phyloP scores from a whole-genome alignment of 208 protist species.

The Wallacemonas sp. region DNA sequence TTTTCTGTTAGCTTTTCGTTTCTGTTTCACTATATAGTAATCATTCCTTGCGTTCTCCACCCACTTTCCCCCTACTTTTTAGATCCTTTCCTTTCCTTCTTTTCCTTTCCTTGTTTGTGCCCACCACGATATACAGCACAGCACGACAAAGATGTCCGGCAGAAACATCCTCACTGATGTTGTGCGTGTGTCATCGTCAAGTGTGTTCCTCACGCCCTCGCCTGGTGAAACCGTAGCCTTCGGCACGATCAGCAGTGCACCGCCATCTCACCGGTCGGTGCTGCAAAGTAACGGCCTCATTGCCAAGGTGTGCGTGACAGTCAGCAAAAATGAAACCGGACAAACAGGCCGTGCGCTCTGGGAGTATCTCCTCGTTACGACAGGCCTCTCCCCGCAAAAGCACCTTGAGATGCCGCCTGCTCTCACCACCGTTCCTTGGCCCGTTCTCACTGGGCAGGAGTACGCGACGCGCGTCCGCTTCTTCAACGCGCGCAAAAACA shows the following conservation, averaged over 20 bases:
- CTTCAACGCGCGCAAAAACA: slow-evolving; percentile 17
- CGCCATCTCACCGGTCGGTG: slow-evolving; percentile 50
- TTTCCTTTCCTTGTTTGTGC: slow-evolving; percentile 1
- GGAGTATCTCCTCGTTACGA: slow-evolving; percentile 5
- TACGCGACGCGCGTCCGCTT: slow-evolving; percentile 30
- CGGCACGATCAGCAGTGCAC: slow-evolving; percentile 50
- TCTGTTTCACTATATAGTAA: too few relatives aligned
- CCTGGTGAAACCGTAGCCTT: slow-evolving; percentile 47
- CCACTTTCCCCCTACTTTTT: not conserved
- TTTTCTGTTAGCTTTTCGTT: too few relatives aligned
- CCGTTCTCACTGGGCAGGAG: slow-evolving; percentile 33
- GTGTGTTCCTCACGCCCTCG: slow-evolving; percentile 50
- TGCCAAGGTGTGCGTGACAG: slow-evolving; percentile 51
- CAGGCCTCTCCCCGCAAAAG: slow-evolving; percentile 11
- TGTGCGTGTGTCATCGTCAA: slow-evolving; percentile 45
- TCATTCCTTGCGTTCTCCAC: too few relatives aligned
- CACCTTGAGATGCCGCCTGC: slow-evolving; percentile 11
- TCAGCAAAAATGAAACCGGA: slow-evolving; percentile 13
- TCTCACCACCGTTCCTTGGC: slow-evolving; percentile 38
- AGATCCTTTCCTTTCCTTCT: slow-evolving; percentile 9
- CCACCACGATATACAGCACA: not conserved
- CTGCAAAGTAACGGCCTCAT: slow-evolving; percentile 71
- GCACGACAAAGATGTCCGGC: not conserved
- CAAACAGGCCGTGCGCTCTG: slow-evolving; percentile 30
- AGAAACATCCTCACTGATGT: slow-evolving; percentile 29